phyloP scores from a whole-genome alignment of 2,329 filamentous ascomycete species.

The Microdochium nivale region DNA sequence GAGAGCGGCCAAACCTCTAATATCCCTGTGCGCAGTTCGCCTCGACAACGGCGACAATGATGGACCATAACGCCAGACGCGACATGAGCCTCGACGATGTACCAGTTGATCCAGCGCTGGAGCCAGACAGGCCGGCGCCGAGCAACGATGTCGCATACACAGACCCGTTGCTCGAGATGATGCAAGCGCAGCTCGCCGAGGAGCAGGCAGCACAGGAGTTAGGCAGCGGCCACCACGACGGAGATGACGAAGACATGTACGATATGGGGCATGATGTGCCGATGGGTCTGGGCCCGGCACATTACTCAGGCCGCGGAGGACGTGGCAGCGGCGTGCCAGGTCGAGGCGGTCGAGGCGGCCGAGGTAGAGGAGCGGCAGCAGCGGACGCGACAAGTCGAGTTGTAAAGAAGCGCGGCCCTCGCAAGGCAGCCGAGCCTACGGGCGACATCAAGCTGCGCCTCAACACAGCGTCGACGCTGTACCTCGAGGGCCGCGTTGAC shows the following conservation, averaged over 20 bases:
- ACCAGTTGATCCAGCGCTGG: not conserved
- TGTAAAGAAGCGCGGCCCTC: constrained; percentile 31
- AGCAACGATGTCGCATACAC: not conserved
- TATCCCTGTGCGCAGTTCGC: too few species aligned
- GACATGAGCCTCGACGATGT: not conserved
- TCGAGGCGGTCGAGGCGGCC: not conserved
- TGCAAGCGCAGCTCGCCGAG: not conserved
- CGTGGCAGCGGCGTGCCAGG: not conserved
- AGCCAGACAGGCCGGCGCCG: not conserved
- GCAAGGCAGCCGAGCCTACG: constrained; percentile 58
- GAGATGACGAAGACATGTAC: not conserved
- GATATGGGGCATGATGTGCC: not conserved
- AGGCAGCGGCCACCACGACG: not conserved
- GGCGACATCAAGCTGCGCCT: constrained; percentile 63
- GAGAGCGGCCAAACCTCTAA: too few species aligned
- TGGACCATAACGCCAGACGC: not conserved
- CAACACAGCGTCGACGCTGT: constrained; percentile 58
- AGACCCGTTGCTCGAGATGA: not conserved
- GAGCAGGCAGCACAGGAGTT: not conserved
- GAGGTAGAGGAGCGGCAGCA: not conserved
- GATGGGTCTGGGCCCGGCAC: not conserved
- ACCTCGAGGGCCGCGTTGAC: constrained; percentile 52
- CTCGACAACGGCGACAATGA: not conserved
- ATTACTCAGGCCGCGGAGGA: not conserved
- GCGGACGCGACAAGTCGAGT: constrained; percentile 5